Percentiles rank a stretch among this genome's conserved stretches.
Evolutionary conservation across 2,329 filamentous ascomycete genomes (phyloP).

Genomic region (Xylariaceae sp.): DNA sequence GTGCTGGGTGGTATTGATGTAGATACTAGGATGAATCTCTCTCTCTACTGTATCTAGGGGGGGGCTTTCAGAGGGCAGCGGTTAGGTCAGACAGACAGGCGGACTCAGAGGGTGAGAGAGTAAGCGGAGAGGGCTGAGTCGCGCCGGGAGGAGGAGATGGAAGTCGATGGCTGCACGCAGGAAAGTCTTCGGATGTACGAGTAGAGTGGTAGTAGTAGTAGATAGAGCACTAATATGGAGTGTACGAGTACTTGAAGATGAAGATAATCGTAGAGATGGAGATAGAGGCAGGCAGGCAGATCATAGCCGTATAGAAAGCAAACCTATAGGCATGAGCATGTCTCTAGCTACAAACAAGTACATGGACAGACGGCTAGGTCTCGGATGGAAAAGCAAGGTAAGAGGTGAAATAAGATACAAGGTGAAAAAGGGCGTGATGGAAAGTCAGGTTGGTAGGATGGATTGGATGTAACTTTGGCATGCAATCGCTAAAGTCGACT

Average conservation of each 20-base stretch:
- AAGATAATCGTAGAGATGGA: constrained; percentile 4
- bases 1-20: neutral
- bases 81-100: neutral
- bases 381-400: neutral
- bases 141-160: constrained; percentile 2
- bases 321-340: neutral
- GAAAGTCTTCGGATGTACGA: neutral
- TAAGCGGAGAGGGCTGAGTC: constrained; percentile 8
- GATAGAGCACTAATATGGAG: too few relatives aligned
- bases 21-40: neutral
- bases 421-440: neutral
- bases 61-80: neutral
- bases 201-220: too few relatives aligned
- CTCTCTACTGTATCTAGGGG: neutral
- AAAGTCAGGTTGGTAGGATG: neutral
- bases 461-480: neutral
- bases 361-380: neutral
- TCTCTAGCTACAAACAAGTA: neutral
- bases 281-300: neutral
- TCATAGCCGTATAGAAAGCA: neutral
- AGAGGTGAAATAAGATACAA: neutral
- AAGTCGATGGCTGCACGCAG: neutral
- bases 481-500: neutral
- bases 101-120: neutral
- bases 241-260: constrained; percentile 1